phyloP scores from a whole-genome alignment of 176 grass and related monocot genomes.

The Bolboschoenus planiculmis region DNA sequence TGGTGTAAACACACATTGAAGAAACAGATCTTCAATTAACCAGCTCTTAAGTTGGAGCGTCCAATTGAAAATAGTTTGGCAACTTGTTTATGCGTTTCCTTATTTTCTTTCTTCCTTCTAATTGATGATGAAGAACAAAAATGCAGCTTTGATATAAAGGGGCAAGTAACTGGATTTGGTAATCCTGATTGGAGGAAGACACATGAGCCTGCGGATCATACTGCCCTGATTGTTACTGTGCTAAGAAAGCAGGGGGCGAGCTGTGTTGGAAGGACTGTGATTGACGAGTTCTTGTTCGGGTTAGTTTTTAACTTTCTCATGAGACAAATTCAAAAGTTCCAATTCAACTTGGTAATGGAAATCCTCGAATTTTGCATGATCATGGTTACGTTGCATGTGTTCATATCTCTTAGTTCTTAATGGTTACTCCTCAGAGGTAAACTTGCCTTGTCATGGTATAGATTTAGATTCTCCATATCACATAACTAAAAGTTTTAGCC shows the following conservation, averaged over 20 bases:
- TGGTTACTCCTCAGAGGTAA: background rate
- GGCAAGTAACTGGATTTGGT: slow-evolving; percentile 68
- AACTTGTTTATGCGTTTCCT: background rate
- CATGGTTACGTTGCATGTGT: background rate
- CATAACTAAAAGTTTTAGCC: background rate
- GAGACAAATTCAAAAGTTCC: background rate
- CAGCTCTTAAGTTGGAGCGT: background rate
- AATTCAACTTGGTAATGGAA: background rate
- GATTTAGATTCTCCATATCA: background rate
- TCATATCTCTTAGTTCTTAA: background rate
- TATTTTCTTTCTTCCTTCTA: background rate
- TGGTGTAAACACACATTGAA: background rate
- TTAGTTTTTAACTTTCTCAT: slow-evolving; percentile 24
- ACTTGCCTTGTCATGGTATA: background rate
- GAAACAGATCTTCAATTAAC: background rate
- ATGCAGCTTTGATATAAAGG: slow-evolving; percentile 85
- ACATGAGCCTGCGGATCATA: slow-evolving; percentile 40
- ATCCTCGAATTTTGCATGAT: background rate
- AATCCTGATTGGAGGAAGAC: slow-evolving; percentile 95
- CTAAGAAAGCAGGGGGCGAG: slow-evolving; percentile 65
- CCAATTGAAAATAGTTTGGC: background rate
- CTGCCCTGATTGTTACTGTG: slow-evolving; percentile 46
- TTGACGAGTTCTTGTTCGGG: slow-evolving; percentile 91
- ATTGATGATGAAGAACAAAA: background rate
- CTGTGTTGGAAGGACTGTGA: slow-evolving; percentile 74